A percentile compares a stretch with the other conserved stretches of the same genome.
phyloP scores from a whole-genome alignment of 2,329 filamentous ascomycete species.

The Diplodia intermedia region DNA sequence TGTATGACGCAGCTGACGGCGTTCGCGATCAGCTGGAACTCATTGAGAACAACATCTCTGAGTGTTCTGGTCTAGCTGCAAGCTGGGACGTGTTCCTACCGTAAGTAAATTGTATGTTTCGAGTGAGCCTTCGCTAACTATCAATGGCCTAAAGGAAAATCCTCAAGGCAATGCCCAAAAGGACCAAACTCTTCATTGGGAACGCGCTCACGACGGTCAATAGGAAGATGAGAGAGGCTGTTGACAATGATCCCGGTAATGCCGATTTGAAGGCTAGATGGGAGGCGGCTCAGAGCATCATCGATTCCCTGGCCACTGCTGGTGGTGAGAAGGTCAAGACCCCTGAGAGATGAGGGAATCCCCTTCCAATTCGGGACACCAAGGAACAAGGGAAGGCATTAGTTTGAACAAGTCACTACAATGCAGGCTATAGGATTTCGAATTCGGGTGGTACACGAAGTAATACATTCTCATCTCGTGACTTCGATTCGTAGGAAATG shows the following conservation, averaged over 20 bases:
- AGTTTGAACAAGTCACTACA: no score
- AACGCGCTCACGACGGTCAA: neutral
- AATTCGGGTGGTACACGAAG: no score
- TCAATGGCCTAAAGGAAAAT: no score
- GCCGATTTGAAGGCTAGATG: neutral
- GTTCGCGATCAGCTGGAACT: neutral
- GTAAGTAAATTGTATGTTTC: no score
- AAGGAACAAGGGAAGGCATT: no score
- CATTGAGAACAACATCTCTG: neutral
- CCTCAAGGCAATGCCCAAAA: neutral
- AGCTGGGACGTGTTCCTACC: neutral
- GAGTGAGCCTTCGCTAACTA: no score
- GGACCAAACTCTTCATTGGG: neutral
- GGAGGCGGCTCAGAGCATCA: rapidly evolving
- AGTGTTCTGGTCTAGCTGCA: neutral
- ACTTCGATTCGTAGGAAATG: no score
- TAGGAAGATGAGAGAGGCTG: neutral
- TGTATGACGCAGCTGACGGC: neutral
- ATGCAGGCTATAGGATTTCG: no score
- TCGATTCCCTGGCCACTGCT: neutral
- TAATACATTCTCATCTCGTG: no score
- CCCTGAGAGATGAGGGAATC: neutral
- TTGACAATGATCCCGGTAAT: neutral
- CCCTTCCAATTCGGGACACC: no score
- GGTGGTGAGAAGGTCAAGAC: neutral